These are phyloP conservation scores for Tetradesmus obliquus DNA, from an alignment of 139 green algal genomes.

Conservation along the genomic window DNA sequence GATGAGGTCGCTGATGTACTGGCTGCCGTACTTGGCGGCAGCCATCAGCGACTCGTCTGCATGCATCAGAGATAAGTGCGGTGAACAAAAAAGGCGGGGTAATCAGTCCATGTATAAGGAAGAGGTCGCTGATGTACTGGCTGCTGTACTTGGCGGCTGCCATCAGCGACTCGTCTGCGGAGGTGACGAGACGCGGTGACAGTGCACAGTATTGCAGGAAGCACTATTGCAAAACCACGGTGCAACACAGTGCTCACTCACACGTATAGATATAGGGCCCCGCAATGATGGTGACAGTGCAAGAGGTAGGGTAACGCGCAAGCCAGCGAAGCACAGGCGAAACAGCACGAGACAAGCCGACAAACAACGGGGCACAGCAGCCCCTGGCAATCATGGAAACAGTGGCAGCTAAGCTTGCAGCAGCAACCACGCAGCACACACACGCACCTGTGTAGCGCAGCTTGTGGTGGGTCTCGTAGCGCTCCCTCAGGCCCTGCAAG, in stretches of 20 bases:
- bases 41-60: conserved; percentile 91
- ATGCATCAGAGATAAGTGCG: no score
- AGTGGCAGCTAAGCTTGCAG: neutral
- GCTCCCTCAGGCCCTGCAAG: conserved; percentile 89
- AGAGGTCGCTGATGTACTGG: conserved; percentile 97
- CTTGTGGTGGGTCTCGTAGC: conserved; percentile 99
- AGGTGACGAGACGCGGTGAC: conserved; percentile 54
- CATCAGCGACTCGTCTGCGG: conserved; percentile 90
- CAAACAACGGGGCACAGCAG: no score
- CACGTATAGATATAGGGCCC: no score
- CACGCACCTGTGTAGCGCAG: conserved; percentile 88
- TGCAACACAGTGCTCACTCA: no score
- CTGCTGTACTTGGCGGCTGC: conserved; percentile 91
- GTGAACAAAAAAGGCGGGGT: no score
- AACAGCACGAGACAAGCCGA: no score
- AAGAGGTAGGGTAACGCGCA: no score
- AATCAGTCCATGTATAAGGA: conserved; percentile 48
- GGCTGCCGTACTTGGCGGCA: conserved; percentile 90
- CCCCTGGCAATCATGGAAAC: neutral
- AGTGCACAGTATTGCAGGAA: neutral
- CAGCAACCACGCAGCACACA: neutral
- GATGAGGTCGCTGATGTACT: conserved; percentile 96
- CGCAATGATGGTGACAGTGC: no score
- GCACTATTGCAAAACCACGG: no score
- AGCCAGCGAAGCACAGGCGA: no score